These are phyloP conservation scores for Gracilaria gracilis DNA, from an alignment of 23 red algal species.

Conservation along the genomic window DNA sequence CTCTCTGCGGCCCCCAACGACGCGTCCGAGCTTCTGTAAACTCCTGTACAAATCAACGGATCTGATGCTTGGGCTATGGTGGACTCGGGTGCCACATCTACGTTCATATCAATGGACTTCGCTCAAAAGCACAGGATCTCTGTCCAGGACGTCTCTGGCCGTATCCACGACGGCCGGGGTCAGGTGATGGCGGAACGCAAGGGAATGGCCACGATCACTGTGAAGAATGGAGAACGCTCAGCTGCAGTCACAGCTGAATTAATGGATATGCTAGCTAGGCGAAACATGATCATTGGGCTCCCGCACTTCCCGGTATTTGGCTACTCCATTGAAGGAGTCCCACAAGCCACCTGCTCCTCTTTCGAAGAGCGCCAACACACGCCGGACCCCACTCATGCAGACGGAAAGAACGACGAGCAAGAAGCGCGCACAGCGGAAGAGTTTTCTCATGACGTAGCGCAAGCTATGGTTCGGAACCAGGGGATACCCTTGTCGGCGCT, in stretches of 20 bases:
- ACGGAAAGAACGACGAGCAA: not conserved
- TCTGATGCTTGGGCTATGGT: not conserved
- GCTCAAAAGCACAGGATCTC: not conserved
- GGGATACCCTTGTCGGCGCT: not conserved
- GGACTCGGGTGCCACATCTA: not conserved
- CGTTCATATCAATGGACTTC: not conserved
- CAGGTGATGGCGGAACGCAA: not conserved
- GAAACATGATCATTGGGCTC: conserved; percentile 2
- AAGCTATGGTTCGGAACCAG: not conserved
- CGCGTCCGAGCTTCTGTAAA: not conserved
- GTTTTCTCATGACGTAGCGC: not conserved
- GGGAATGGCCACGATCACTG: not conserved
- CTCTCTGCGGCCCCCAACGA: too few species aligned
- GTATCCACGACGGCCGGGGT: not conserved
- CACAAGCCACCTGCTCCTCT: too few species aligned
- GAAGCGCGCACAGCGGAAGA: not conserved
- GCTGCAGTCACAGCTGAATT: too few species aligned
- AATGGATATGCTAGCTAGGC: conserved; percentile 2
- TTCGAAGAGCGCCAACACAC: not conserved
- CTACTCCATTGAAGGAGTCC: not conserved
- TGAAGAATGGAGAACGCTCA: too few species aligned
- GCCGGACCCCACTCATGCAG: not conserved
- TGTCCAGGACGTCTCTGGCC: not conserved
- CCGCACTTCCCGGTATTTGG: conserved; percentile 1
- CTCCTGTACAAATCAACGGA: not conserved